Conservation (phyloP, 179 eudicot species). For the Gypsophila paniculata region DNA sequence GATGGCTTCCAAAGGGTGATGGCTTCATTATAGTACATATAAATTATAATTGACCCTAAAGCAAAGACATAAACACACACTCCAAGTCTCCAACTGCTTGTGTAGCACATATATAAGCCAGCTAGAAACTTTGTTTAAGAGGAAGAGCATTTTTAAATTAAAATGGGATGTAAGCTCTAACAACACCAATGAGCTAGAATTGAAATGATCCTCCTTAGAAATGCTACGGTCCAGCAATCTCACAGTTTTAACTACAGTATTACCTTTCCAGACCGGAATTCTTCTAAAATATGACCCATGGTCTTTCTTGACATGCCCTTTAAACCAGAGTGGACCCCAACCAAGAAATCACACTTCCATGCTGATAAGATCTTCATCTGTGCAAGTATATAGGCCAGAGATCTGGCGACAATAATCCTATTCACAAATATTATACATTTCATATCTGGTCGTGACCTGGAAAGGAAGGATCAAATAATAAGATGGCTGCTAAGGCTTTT, state of each 20-base stretch:
- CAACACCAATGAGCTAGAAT: slow-evolving; percentile 1
- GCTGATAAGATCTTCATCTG: slow-evolving; percentile 51
- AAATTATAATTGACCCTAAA: background rate
- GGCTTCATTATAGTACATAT: background rate
- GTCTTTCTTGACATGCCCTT: slow-evolving; percentile 65
- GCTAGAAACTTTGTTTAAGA: background rate
- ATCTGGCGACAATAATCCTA: slow-evolving; percentile 80
- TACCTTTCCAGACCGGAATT: slow-evolving; percentile 94
- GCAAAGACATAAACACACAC: background rate
- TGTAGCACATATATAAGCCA: background rate
- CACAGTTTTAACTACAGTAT: slow-evolving; percentile 4
- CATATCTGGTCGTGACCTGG: slow-evolving; percentile 84
- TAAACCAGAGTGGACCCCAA: slow-evolving; percentile 75
- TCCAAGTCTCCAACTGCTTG: background rate
- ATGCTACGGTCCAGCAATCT: slow-evolving; percentile 6
- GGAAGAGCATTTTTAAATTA: background rate
- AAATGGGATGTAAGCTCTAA: background rate
- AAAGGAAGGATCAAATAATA: slow-evolving; percentile 23
- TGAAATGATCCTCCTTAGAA: background rate
- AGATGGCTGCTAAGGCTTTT: background rate
- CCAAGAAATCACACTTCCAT: slow-evolving; percentile 75
- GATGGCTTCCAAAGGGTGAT: background rate
- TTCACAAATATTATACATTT: slow-evolving; percentile 90
- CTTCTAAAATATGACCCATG: slow-evolving; percentile 60
- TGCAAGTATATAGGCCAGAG: slow-evolving; percentile 59